Evolutionary conservation across 768 basidiomycete species (phyloP).

Genomic region (Termitomyces sp.): DNA sequence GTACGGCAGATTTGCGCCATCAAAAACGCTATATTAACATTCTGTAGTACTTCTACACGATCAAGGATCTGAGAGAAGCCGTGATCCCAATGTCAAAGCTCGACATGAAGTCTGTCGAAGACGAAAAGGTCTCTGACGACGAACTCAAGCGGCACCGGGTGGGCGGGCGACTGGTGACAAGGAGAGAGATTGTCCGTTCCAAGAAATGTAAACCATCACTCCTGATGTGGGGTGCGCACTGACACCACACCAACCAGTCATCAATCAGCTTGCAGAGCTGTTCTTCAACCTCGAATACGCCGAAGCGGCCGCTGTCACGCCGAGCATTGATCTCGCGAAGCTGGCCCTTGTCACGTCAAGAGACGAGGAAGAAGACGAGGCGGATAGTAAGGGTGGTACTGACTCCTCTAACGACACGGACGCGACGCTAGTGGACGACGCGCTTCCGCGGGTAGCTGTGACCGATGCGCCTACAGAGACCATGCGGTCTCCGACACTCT

Average conservation of each 20-base stretch:
- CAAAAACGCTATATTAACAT: background rate
- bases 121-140: slow-evolving; percentile 75
- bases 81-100: slow-evolving; percentile 57
- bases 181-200: slow-evolving; percentile 78
- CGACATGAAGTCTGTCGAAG: slow-evolving; percentile 52
- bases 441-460: slow-evolving; percentile 31
- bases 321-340: slow-evolving; percentile 84
- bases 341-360: slow-evolving; percentile 87
- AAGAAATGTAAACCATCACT: slow-evolving; percentile 63
- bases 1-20: slow-evolving; percentile 26
- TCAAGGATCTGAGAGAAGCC: slow-evolving; percentile 80
- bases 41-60: slow-evolving; percentile 90
- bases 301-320: slow-evolving; percentile 67
- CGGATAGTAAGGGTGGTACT: slow-evolving; percentile 58
- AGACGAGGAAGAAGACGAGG: slow-evolving; percentile 85
- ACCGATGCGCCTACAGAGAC: slow-evolving; percentile 20
- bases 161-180: slow-evolving; percentile 79
- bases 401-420: slow-evolving; percentile 86
- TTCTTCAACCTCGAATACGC: slow-evolving; percentile 75
- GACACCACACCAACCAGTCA: slow-evolving; percentile 47
- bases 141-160: slow-evolving; percentile 83
- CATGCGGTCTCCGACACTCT: slow-evolving; percentile 28
- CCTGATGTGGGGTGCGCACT: slow-evolving; percentile 5
- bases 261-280: slow-evolving; percentile 71
- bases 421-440: slow-evolving; percentile 84